phyloP scores from a whole-genome alignment of 805 yeast species.

The Metschnikowia baotianmanensis region DNA sequence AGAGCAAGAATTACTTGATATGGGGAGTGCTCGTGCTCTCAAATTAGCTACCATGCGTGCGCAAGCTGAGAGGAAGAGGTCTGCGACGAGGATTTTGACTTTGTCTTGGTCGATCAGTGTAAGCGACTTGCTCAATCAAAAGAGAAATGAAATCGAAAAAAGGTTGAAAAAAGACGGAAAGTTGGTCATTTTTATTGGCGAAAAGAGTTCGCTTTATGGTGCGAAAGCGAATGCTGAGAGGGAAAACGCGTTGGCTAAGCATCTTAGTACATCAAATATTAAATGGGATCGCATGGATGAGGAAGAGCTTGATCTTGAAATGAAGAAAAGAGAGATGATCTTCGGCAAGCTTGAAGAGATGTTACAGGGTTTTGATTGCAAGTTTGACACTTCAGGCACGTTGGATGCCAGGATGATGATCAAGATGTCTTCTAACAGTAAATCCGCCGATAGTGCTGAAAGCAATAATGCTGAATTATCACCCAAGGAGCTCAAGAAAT shows the following conservation, averaged over 20 bases:
- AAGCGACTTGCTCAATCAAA: slow-evolving; percentile 52
- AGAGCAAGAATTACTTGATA: slow-evolving; percentile 30
- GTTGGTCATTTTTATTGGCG: slow-evolving; percentile 28
- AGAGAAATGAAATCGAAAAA: slow-evolving; percentile 46
- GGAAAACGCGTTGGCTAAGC: slow-evolving; percentile 14
- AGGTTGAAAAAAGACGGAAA: slow-evolving; percentile 45
- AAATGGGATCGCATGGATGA: slow-evolving; percentile 17
- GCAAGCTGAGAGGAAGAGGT: slow-evolving; percentile 35
- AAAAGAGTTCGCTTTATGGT: slow-evolving; percentile 18
- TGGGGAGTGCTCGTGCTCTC: slow-evolving; percentile 34
- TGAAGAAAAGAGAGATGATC: slow-evolving; percentile 30
- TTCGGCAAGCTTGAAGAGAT: slow-evolving; percentile 25
- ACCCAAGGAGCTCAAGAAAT: slow-evolving; percentile 18
- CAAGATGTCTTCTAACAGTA: slow-evolving; percentile 15
- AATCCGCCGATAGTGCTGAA: slow-evolving; percentile 1
- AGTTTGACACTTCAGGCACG: slow-evolving; percentile 27
- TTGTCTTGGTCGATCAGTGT: slow-evolving; percentile 57
- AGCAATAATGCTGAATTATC: slow-evolving; percentile 9
- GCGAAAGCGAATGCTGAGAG: slow-evolving; percentile 16
- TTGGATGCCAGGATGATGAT: slow-evolving; percentile 26
- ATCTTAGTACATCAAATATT: slow-evolving; percentile 4
- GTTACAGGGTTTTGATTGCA: slow-evolving; percentile 31
- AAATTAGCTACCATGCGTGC: slow-evolving; percentile 27
- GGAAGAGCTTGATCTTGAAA: slow-evolving; percentile 19
- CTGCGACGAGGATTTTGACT: slow-evolving; percentile 45